Base-by-base conservation (phyloP, 139 green algal genomes). In the Chlamydomonas applanata region DNA sequence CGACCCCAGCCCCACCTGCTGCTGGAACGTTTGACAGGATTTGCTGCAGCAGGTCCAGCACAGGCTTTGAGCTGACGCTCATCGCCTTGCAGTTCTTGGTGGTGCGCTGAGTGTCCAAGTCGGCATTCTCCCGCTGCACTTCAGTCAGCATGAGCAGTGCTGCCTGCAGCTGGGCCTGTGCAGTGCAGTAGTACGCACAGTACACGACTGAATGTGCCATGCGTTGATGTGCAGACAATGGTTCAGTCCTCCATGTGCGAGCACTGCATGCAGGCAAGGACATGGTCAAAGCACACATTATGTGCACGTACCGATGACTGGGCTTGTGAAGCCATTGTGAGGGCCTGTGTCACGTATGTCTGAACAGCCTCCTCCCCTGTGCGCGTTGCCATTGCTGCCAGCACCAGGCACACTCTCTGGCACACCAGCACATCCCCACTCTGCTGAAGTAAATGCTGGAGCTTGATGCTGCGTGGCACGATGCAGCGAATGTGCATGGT, bases 61-160 rank as follows among this genome's bases (percentile, higher is more conserved):
- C 24, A 11, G n/a, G 9, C 29, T 36, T 29, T 14, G 30, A 35
- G 59, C 17, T 29, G 59, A 22, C 30, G 24, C n/a, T 30, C 59
- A 66, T 66, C 3, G n/a, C 59, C 3, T 66, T 29, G n/a, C 24
- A 40, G 11, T 29, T 30, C 30, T 29, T 30, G 29, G 24, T 35
- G 3, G 59, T 30, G 3, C 59, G 59, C 17, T 29, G n/a, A 22
- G 59, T n/a, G 25, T 66, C 59, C 2, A 66, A 25, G 25, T 19
- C 11, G 3, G n/a, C 30, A 9, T 29, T 22, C n/a, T 66, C 59
- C 16, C 9, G 11, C 59, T 30, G 24, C 25, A 66, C 59, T 4
- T 66, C 59, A 9, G 24, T 66, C 24, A 66, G 59, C 59, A 66
- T 66, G 24, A 35, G 11, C 24, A 66, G 59, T 9, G 59, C 59